phyloP scores from a whole-genome alignment of 257 asterid genomes.

The Solanum dulcamara region DNA sequence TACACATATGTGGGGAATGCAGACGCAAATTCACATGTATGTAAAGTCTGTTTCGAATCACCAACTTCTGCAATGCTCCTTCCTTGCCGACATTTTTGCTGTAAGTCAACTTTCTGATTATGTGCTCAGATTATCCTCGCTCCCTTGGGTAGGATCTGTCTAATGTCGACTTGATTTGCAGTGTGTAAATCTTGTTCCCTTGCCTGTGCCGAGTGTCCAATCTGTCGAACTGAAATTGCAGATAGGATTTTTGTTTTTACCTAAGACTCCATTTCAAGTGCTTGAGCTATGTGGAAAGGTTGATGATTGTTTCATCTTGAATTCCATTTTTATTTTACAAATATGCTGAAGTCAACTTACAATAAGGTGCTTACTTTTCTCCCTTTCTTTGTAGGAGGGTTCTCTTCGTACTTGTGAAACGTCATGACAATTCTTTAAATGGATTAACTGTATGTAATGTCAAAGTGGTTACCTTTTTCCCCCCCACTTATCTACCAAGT shows the following conservation, averaged over 20 bases:
- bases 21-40: conserved; percentile 67
- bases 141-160: neutral
- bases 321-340: neutral
- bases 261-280: conserved; percentile 15
- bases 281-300: conserved; percentile 1
- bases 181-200: conserved; percentile 94
- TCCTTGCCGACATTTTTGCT: conserved; percentile 95
- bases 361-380: neutral
- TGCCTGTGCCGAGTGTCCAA: conserved; percentile 89
- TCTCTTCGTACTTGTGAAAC: conserved; percentile 23
- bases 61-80: conserved; percentile 90
- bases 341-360: conserved; percentile 2
- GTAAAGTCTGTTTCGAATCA: conserved; percentile 94
- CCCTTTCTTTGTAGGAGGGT: conserved; percentile 27
- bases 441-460: conserved; percentile 40
- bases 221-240: conserved; percentile 59
- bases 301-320: neutral
- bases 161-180: conserved; percentile 29
- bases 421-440: conserved; percentile 40
- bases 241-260: conserved; percentile 83
- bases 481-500: conserved; percentile 3
- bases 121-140: neutral
- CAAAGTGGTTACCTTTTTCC: conserved; percentile 12
- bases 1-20: conserved; percentile 55
- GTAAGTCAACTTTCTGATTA: conserved; percentile 37